Base-by-base conservation (phyloP, 129 eudicot species). In the Erigeron canadensis region DNA sequence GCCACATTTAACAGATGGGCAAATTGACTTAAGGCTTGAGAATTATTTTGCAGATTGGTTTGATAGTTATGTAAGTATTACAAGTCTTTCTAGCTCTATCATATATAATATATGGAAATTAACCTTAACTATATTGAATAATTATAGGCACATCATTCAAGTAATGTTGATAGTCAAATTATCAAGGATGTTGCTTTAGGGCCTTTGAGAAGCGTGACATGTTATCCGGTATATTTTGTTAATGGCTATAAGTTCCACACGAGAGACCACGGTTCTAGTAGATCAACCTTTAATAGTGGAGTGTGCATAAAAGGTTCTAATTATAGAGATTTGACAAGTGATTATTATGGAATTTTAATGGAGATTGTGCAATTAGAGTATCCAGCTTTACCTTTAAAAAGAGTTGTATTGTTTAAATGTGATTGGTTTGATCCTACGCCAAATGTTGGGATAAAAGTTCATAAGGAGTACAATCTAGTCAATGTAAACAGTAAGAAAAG, bases 181-280 rank as follows among this genome's bases (percentile, higher is more conserved):
- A 59, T 59, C 65, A 59, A 22, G 16, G 18, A 59, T 59, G 65
- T 59, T 59, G 65, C 65, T 59, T 59, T 3, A 28, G 65, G 65
- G 41, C 43, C 65, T 23, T 59, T 59, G 65, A 59, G 42, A 59
- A 59, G 16, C 28, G 65, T 59, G 42, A 34, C 40, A 0, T 22
- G 41, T 59, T 23, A 59, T 23, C 64, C 64, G 11, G 64, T 59
- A 10, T 59, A 59, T 59, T 59, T 51, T 16, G 21, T 51, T 51
- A 51, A 51, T 51, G 57, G 58, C 3, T 51, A 51, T 51, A 51
- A 51, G 6, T 51, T 51, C 58, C 58, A 51, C n/a, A 51, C 58
- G 6, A 51, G 5, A 16, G 21, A 51, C 3, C 58, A 16, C n/a
- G 58, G 21, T 13, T 15, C 58, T 8, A 51, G n/a, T 13, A 51